Evolutionary conservation across 495 filamentous ascomycete genomes (phyloP).

Genomic region (Trichoderma parareesei): DNA sequence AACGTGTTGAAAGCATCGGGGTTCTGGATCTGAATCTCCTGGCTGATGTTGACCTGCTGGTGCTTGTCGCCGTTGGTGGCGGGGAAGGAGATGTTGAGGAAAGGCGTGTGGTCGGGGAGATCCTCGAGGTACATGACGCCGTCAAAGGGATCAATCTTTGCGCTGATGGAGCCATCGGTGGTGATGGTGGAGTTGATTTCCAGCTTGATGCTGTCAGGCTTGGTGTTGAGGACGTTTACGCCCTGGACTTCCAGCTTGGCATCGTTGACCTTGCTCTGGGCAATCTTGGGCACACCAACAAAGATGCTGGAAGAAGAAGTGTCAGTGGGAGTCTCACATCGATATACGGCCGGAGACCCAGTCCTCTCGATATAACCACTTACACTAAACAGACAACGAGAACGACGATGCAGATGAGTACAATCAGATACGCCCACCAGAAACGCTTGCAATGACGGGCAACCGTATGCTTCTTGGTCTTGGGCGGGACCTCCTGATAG

Average conservation of each 20-base stretch:
- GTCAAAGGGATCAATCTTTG: constrained; percentile 32
- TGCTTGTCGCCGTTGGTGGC: constrained; percentile 44
- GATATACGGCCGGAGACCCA: background rate
- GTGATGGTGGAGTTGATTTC: constrained; percentile 45
- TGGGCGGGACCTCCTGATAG: background rate
- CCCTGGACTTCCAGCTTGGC: constrained; percentile 52
- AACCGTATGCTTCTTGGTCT: constrained; percentile 21
- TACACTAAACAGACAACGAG: constrained; percentile 60
- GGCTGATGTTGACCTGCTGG: constrained; percentile 48
- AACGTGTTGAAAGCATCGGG: constrained; percentile 50
- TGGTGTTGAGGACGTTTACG: constrained; percentile 52
- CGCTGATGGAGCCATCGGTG: constrained; percentile 44
- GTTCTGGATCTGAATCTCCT: constrained; percentile 48
- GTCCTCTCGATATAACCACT: constrained; percentile 29
- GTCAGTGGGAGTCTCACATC: background rate
- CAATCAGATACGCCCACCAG: constrained; percentile 67
- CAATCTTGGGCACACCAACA: constrained; percentile 64
- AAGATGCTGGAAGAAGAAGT: constrained; percentile 46
- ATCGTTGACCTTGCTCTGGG: constrained; percentile 57
- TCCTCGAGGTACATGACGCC: constrained; percentile 46
- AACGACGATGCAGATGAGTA: constrained; percentile 48
- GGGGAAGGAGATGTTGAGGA: constrained; percentile 46
- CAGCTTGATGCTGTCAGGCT: constrained; percentile 48
- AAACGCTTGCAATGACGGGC: constrained; percentile 42
- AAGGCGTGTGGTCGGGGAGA: constrained; percentile 44